Conservation (phyloP, 805 yeast genomes). For the Spathaspora girioi region DNA sequence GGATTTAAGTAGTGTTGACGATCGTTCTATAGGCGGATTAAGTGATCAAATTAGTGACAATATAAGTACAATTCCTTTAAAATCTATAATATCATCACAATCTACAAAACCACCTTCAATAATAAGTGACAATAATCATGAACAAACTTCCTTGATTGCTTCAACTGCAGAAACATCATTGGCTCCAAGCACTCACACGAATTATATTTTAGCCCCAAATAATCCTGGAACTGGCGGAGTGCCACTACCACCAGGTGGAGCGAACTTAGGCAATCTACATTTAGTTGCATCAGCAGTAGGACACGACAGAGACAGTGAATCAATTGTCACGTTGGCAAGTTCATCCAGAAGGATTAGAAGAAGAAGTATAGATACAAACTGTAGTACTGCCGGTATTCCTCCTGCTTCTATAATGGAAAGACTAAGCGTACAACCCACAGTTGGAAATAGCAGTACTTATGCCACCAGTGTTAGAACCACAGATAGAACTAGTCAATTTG, state of each 20-base stretch:
- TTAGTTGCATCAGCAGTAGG: background rate
- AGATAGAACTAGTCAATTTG: conserved; percentile 8
- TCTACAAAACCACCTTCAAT: conserved; percentile 40
- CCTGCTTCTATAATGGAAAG: conserved; percentile 71
- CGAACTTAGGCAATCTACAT: background rate
- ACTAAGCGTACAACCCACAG: conserved; percentile 30
- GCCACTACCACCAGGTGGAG: background rate
- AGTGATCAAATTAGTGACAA: conserved; percentile 26
- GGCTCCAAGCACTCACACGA: conserved; percentile 34
- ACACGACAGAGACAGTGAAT: conserved; percentile 38
- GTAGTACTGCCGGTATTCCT: conserved; percentile 66
- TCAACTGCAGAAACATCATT: conserved; percentile 51
- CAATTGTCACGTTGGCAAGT: conserved; percentile 41
- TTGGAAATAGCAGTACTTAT: conserved; percentile 21
- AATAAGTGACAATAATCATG: conserved; percentile 28
- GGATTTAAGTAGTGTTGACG: background rate
- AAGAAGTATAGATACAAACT: conserved; percentile 49
- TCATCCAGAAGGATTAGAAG: conserved; percentile 36
- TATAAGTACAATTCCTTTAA: conserved; percentile 46
- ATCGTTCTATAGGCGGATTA: background rate
- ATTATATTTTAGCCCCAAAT: conserved; percentile 5
- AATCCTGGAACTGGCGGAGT: conserved; percentile 11
- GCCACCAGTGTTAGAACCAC: conserved; percentile 13
- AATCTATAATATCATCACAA: conserved; percentile 40
- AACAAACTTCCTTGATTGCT: conserved; percentile 31